Evolutionary conservation across 345 rosid genomes (phyloP).

Genomic region (Eucalyptus rudis): DNA sequence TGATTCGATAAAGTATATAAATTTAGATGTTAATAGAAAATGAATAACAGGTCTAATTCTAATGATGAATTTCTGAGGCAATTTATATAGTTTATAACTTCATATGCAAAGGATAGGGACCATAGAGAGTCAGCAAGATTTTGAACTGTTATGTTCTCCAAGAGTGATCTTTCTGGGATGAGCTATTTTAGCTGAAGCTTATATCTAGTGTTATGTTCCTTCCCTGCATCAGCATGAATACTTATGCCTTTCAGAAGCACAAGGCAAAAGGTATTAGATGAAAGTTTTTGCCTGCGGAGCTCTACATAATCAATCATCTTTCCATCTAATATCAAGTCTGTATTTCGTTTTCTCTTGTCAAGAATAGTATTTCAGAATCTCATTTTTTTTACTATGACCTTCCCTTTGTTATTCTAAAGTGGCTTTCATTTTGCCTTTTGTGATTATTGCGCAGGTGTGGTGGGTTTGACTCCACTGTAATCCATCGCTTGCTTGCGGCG

Average conservation of each 20-base stretch:
- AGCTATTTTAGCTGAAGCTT: background rate
- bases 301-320: background rate
- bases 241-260: background rate
- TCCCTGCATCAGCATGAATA: background rate
- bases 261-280: background rate
- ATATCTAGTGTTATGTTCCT: background rate
- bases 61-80: background rate
- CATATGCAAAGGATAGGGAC: background rate
- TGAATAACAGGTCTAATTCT: background rate
- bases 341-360: background rate
- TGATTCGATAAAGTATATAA: background rate
- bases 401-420: background rate
- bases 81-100: background rate
- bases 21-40: background rate
- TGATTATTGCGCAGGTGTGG: constrained; percentile 53
- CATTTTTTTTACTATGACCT: background rate
- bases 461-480: constrained; percentile 57
- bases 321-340: background rate
- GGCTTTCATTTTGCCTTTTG: background rate
- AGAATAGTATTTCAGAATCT: background rate
- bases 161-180: background rate
- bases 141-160: background rate
- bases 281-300: background rate
- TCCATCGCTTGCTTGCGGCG: background rate
- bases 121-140: background rate